Evolutionary conservation across 257 asterid species (phyloP).

Genomic region (Fraxinus pennsylvanica): DNA sequence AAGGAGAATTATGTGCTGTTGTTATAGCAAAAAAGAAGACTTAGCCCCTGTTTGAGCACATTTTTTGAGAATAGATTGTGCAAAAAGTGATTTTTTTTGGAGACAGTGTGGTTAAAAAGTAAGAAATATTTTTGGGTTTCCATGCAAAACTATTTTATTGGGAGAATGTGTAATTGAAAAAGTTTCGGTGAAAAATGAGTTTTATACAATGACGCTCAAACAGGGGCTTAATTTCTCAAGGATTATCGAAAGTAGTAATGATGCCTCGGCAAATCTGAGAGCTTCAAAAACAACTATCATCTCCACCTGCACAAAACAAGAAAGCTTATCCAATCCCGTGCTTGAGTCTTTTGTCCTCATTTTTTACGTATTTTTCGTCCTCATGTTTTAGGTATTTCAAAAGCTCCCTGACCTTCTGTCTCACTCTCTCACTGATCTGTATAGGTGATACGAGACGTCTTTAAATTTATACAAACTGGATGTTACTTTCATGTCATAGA

Average conservation of each 20-base stretch:
- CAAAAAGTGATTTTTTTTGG: too few relatives aligned
- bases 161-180: too few relatives aligned
- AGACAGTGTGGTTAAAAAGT: too few relatives aligned
- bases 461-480: not conserved
- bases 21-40: not conserved
- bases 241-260: not conserved
- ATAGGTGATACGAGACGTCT: not conserved
- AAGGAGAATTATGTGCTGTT: not conserved
- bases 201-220: too few relatives aligned
- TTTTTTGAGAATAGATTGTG: too few relatives aligned
- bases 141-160: too few relatives aligned
- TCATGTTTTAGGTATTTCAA: not conserved
- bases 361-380: not conserved
- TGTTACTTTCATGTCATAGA: slow-evolving; percentile 4
- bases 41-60: too few relatives aligned
- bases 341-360: not conserved
- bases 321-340: not conserved
- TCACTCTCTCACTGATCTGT: not conserved
- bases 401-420: not conserved
- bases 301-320: not conserved
- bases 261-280: not conserved
- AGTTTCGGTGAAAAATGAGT: too few relatives aligned
- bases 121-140: too few relatives aligned
- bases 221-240: not conserved
- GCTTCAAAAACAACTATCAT: not conserved